phyloP scores from a whole-genome alignment of 257 asterid genomes.

The Nicotiana sylvestris region DNA sequence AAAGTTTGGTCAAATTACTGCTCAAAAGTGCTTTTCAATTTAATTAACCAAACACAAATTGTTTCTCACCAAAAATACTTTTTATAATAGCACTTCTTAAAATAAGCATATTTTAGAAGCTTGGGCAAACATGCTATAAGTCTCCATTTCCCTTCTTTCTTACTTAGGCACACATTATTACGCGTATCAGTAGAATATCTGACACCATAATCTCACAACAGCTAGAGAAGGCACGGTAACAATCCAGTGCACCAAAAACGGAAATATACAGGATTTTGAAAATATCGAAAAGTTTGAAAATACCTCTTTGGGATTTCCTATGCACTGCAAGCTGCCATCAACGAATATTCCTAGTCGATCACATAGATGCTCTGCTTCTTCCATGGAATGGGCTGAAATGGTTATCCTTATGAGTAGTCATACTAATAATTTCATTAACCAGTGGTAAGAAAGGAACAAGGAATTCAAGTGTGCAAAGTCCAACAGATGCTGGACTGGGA shows the following conservation, averaged over 20 bases:
- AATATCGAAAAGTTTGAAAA: neutral
- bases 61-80: no score
- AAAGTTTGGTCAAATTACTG: no score
- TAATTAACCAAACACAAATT: no score
- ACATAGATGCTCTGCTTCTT: conserved; percentile 95
- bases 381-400: conserved; percentile 96
- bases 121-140: no score
- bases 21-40: no score
- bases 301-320: conserved; percentile 99
- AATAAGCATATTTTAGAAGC: no score
- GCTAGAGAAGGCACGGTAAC: neutral
- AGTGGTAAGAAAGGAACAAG: neutral
- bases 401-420: conserved; percentile 12
- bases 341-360: conserved; percentile 92
- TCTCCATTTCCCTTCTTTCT: neutral
- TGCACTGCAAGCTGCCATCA: conserved; percentile 89
- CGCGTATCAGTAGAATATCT: neutral
- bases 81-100: no score
- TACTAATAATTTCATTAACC: neutral
- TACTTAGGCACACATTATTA: neutral
- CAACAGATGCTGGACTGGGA: neutral
- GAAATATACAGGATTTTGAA: neutral
- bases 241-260: neutral
- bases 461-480: neutral
- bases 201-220: neutral